Evolutionary conservation across 1,139 yeast species (phyloP).

Genomic region (Yamadazyma songkhlaensis): DNA sequence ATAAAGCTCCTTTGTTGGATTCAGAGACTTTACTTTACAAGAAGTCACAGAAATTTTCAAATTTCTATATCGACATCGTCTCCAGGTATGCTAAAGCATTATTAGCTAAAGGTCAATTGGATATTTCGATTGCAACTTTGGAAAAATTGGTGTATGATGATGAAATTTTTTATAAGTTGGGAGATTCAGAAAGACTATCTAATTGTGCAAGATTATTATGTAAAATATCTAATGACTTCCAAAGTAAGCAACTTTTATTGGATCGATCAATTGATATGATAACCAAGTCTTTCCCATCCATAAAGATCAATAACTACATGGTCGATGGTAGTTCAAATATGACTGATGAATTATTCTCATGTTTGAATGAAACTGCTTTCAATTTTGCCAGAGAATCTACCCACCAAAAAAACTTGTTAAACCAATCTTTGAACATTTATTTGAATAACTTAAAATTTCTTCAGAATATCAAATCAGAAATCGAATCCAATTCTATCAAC

Average conservation of each 20-base stretch:
- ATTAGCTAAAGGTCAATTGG: constrained; percentile 40
- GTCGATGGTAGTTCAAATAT: constrained; percentile 26
- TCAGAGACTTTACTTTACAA: constrained; percentile 28
- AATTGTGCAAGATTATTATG: constrained; percentile 41
- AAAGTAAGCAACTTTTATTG: constrained; percentile 33
- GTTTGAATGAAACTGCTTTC: constrained; percentile 37
- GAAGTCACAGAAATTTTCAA: constrained; percentile 34
- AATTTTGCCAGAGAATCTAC: constrained; percentile 23
- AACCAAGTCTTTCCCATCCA: constrained; percentile 23
- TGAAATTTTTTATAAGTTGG: constrained; percentile 36
- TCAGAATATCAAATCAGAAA: constrained; percentile 17
- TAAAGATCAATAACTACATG: constrained; percentile 26
- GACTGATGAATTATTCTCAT: constrained; percentile 37
- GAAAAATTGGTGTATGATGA: constrained; percentile 34
- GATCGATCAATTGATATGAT: constrained; percentile 43
- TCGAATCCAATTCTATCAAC: constrained; percentile 18
- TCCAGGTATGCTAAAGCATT: constrained; percentile 42
- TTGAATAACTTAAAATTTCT: constrained; percentile 34
- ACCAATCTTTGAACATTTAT: constrained; percentile 34
- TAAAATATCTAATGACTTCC: constrained; percentile 22
- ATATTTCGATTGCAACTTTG: constrained; percentile 29
- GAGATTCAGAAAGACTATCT: constrained; percentile 45
- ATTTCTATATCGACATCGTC: constrained; percentile 46
- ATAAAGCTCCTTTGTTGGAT: constrained; percentile 33
- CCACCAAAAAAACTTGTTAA: constrained; percentile 18